Evolutionary conservation across 2,329 filamentous ascomycete genomes (phyloP), one percentile per base, ranked within the genome.

Genomic region (Drechslerella coelobrocha): DNA sequence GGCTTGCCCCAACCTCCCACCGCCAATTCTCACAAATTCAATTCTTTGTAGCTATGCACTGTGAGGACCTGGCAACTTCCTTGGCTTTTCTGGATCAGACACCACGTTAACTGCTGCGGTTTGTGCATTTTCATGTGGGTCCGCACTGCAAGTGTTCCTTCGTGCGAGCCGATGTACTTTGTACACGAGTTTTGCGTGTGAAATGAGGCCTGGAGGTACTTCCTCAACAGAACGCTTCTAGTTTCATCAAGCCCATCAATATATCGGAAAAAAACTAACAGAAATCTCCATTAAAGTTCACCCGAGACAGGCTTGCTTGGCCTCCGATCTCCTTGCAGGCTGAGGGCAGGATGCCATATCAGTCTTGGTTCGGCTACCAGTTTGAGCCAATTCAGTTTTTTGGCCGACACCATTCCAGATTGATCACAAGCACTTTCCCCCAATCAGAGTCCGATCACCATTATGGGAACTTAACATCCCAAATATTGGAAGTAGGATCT

Each of bases 191-290:
- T 12, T 31, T 31, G 29, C 29, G 29, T 31, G 6, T 12, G 29
- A n/a, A n/a, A n/a, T n/a, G n/a, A n/a, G n/a, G n/a, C n/a, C n/a
- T 31, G 12, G 29, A 31, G 29, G 29, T 31, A 31, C 29, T 31
- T 31, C 6, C 6, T 31, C 29, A 31, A 12, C 12, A 6, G 29
- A 31, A 31, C 29, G 29, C 6, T 12, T 12, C 29, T n/a, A n/a
- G n/a, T n/a, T n/a, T n/a, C n/a, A n/a, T n/a, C n/a, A n/a, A n/a
- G n/a, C n/a, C n/a, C n/a, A n/a, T 31, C 29, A 31, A 12, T 31
- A 31, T 12, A 61, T 68, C 63, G 63, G 63, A 61, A 61, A 61
- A 68, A 68, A 31, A 31, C 29, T 51, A 45, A 61, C 27, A 41
- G 26, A 53, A 68, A 68, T 52, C 41, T 61, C 43, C 51, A 37